Evolutionary conservation across 805 yeast species (phyloP).

Genomic region (Hemisphaericaspora nanyangensis): DNA sequence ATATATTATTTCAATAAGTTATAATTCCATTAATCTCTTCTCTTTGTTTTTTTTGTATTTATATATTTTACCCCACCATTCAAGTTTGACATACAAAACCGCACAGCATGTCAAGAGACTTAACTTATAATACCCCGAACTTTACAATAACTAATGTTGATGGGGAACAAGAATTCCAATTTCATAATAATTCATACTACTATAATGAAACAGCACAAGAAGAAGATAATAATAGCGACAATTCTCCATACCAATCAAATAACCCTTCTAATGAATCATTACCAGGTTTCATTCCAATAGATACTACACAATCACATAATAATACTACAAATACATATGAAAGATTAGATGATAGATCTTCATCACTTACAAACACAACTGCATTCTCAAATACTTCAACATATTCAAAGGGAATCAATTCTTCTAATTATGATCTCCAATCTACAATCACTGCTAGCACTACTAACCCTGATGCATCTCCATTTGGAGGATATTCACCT

Average conservation of each 20-base stretch:
- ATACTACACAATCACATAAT: neutral
- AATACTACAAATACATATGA: too few relatives aligned
- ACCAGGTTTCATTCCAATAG: neutral
- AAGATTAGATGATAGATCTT: neutral
- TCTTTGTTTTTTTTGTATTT: too few relatives aligned
- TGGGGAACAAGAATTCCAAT: neutral
- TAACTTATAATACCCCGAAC: slow-evolving; percentile 20
- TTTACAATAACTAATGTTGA: neutral
- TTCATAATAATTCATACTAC: too few relatives aligned
- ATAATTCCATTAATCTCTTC: too few relatives aligned
- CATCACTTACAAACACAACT: neutral
- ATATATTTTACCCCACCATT: too few relatives aligned
- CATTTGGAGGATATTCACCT: slow-evolving; percentile 97
- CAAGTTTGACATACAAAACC: too few relatives aligned
- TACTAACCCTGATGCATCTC: slow-evolving; percentile 55
- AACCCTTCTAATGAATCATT: neutral
- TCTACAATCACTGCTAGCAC: neutral
- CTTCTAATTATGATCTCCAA: neutral
- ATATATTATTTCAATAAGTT: too few relatives aligned
- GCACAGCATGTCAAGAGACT: slow-evolving; percentile 12
- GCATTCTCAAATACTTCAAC: neutral
- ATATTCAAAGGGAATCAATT: neutral
- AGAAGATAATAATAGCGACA: neutral
- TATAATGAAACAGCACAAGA: neutral
- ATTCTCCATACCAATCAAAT: neutral